Base-by-base conservation (phyloP, 257 asterid species). In the Lantana camara region DNA sequence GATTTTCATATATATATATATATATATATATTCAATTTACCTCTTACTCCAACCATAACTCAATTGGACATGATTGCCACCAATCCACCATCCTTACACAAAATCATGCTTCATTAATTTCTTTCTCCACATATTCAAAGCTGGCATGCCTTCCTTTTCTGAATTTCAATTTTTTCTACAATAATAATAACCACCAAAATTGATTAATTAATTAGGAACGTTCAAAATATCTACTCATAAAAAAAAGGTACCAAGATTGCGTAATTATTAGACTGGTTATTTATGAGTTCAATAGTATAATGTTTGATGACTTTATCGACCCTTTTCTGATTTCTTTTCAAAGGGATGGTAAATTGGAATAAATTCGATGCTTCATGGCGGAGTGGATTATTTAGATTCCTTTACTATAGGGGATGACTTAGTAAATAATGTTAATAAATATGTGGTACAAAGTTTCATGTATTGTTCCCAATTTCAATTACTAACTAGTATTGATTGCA, bases 381-480 rank as follows among this genome's bases (percentile, higher is more conserved):
- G 44, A 44, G 10, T 45, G 38, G 55, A 55, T 57, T 42, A 71
- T 64, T 45, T 56, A 47, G 60, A 56, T 40, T 47, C 42, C 60
- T 19, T 45, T 32, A 63, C 59, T 27, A 70, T 54, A 47, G 15
- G 47, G 46, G 16, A 41, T 41, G 46, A 15, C 15, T 12, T 11
- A 48, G 48, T 48, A 29, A 58, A 22, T 48, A 66, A 27, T 27
- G 5, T 2, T 27, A 27, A 27, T n/a, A 27, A 2, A 27, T 20
- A 34, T 67, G 9, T 53, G 47, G 1, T 67, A 35, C 24, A 45
- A 35, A 22, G 50, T 35, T 51, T 48, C 42, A 46, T 55, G 37
- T 12, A 40, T 56, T 46, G 60, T 38, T 56, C 37, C 67, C 48
- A 71, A 51, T 38, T 56, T 47, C 67, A 64, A 71, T 60, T 38